Evolutionary conservation across 768 basidiomycete genomes (phyloP), one percentile per base, ranked within the genome.

Genomic region (Suillus weaverae): DNA sequence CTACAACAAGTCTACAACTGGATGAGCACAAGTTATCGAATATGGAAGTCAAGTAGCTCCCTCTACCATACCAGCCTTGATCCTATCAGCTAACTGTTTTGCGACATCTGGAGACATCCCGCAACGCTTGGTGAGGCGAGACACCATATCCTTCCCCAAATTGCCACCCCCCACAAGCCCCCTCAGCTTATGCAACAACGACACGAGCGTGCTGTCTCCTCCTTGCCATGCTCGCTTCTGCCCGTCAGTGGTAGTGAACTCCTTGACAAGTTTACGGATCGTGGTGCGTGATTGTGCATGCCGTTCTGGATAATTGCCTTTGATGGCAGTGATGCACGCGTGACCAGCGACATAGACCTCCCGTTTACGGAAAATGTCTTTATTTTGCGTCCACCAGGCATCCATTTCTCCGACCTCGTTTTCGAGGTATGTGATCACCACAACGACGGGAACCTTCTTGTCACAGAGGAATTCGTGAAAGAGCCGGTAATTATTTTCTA

Each of bases 381-480:
- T n/a, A 63, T 82, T 82, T 41, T 61, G 38, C 18, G 54, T 44
- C 81, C 80, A 82, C 82, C 81, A 83, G 32, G 44, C 68, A 5
- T 77, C 74, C 72, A 79, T 77, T 6, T 18, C 26, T 32, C 69
- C 68, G 3, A 39, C 64, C 39, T 80, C 70, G 43, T 72, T 76
- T 67, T 81, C 82, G 44, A 83, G 69, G 50, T 79, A 68, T 7
- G 80, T 82, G 43, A 82, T 64, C 35, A 76, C 75, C n/a, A 83
- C 53, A 1, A 74, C 71, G 22, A 78, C 71, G 2, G 82, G 80
- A 35, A 81, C 80, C 38, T 73, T 62, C 48, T 63, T 64, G 36
- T 72, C 74, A 59, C 82, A 83, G 20, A 83, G 71, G n/a, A 81
- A 71, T 6, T 80, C 71, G 61, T 65, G 66, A 63, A 81, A 81